Evolutionary conservation across 1,284 basidiomycete species (phyloP), one percentile per base, ranked within the genome.

Genomic region (Moesziomyces sp.): DNA sequence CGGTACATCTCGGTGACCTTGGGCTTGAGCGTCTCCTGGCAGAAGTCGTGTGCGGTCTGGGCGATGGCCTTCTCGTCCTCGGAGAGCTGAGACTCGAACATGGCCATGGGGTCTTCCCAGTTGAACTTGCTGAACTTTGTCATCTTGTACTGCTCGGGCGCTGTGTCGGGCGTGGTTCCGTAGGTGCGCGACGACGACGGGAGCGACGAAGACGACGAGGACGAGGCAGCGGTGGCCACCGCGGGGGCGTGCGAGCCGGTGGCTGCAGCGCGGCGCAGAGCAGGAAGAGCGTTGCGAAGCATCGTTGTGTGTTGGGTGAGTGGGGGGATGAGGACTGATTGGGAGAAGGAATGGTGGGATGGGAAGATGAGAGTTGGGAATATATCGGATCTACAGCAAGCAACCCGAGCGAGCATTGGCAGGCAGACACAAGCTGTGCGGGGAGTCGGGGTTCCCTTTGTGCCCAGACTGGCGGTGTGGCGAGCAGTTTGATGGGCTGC

Each of bases 21-120:
- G 19, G 95, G 93, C 58, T 90, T 86, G 14, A 98, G 88, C 57
- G 89, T 88, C 78, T 93, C 92, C 87, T 93, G 92, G 79, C 93
- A 94, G 83, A 94, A 98, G 49, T 88, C 88, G 48, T 89, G 89
- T 1, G 94, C 92, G 8, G 92, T 92, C 78, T 97, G 92, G 30
- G 92, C 89, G 79, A 97, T 92, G 7, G 93, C 92, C 63, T 89
- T 87, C 85, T 98, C 95, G 51, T 97, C 95, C 46, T 95, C 93
- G 0, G 92, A 93, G 52, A 98, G 86, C n/a, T 69, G 60, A 45
- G 80, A 56, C 18, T 63, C 44, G 58, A 65, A 64, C 26, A 58
- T 30, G 10, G 54, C 18, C 49, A 67, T 55, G 24, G 80, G 79
- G 44, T 75, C 91, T 88, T 91, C 89, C 90, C 90, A 91, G 75